Evolutionary conservation across 805 yeast genomes (phyloP).

Genomic region (Priceomyces haplophilus): DNA sequence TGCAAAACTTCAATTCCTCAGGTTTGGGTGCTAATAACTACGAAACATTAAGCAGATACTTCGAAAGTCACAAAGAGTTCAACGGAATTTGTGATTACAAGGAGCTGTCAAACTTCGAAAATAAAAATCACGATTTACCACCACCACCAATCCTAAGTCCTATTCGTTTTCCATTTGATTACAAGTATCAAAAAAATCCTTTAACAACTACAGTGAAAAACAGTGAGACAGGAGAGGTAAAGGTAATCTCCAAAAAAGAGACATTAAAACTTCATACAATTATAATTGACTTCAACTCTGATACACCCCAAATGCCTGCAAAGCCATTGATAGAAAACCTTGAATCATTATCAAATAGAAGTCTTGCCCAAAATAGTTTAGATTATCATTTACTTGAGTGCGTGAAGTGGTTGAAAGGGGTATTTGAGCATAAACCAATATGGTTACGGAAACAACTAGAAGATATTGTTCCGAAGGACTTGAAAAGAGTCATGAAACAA

Average conservation of each 20-base stretch:
- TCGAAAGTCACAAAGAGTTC: conserved; percentile 22
- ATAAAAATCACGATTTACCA: conserved; percentile 56
- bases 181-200: conserved; percentile 74
- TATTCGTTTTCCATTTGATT: conserved; percentile 71
- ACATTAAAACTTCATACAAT: conserved; percentile 53
- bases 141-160: conserved; percentile 87
- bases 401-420: conserved; percentile 37
- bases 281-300: conserved; percentile 46
- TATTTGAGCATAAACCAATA: conserved; percentile 72
- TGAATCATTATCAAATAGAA: conserved; percentile 31
- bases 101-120: conserved; percentile 20
- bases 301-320: conserved; percentile 49
- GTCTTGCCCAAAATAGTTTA: conserved; percentile 32
- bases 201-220: conserved; percentile 45
- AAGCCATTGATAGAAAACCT: conserved; percentile 39
- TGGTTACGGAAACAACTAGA: conserved; percentile 79
- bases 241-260: conserved; percentile 43
- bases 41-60: conserved; percentile 23
- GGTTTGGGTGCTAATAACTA: conserved; percentile 23
- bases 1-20: conserved; percentile 25
- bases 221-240: conserved; percentile 58
- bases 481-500: conserved; percentile 51
- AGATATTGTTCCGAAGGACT: conserved; percentile 49
- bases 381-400: conserved; percentile 39
- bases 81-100: conserved; percentile 26